phyloP scores from a whole-genome alignment of 371 early-diverging fungal genomes.

The Rhizopus sp. region DNA sequence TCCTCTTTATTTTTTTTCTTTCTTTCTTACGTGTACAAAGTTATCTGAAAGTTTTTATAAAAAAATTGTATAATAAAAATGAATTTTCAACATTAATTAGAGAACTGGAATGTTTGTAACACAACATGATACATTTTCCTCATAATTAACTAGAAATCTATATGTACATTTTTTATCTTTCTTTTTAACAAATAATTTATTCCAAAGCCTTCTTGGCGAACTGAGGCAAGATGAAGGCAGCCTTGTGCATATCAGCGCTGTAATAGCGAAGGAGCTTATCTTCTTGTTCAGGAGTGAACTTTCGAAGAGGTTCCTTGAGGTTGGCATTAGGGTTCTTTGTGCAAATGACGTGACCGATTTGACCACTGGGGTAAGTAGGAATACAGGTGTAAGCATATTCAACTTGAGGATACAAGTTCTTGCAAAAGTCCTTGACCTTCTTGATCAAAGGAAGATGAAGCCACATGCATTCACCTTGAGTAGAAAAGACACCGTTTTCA shows the following conservation, averaged over 20 bases:
- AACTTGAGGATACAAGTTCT: slow-evolving; percentile 82
- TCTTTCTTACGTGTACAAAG: slow-evolving; percentile 1
- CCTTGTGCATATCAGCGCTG: slow-evolving; percentile 90
- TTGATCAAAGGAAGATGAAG: slow-evolving; percentile 91
- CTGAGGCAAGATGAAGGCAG: slow-evolving; percentile 90
- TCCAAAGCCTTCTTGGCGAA: slow-evolving; percentile 72
- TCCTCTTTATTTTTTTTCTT: background rate
- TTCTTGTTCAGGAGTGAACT: slow-evolving; percentile 79
- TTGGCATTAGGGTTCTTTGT: slow-evolving; percentile 75
- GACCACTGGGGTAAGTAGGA: slow-evolving; percentile 97
- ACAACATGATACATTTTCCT: background rate
- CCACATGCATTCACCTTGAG: slow-evolving; percentile 99
- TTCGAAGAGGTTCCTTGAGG: slow-evolving; percentile 78
- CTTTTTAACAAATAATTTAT: slow-evolving; percentile 13
- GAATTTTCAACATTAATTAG: too few species aligned
- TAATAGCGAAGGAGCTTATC: slow-evolving; percentile 85
- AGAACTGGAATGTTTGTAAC: too few species aligned
- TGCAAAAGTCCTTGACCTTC: slow-evolving; percentile 78
- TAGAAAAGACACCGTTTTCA: slow-evolving; percentile 89
- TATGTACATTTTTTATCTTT: background rate
- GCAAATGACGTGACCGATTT: slow-evolving; percentile 94
- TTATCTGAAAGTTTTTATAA: background rate
- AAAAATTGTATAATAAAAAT: background rate
- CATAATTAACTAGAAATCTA: background rate
- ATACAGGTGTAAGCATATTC: slow-evolving; percentile 93